phyloP scores from a whole-genome alignment of 495 filamentous ascomycete species.

The Rostrohypoxylon terebratum region DNA sequence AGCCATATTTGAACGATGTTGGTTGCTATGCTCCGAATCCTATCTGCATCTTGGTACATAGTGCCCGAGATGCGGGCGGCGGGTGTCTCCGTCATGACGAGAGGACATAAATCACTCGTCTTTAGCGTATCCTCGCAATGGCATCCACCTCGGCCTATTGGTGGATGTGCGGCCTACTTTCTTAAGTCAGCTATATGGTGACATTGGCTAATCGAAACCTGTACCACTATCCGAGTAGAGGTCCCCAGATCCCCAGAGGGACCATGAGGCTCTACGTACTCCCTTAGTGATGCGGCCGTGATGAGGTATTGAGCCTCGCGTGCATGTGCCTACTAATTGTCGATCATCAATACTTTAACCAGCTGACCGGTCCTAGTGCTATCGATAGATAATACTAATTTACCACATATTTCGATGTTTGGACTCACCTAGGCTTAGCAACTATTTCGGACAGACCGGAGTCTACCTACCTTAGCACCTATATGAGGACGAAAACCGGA shows the following conservation, averaged over 20 bases:
- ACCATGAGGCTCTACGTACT: neutral
- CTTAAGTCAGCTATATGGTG: neutral
- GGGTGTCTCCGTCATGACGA: neutral
- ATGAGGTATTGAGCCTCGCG: neutral
- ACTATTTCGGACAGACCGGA: neutral
- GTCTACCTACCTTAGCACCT: too few relatives aligned
- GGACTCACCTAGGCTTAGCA: neutral
- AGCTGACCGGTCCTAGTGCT: neutral
- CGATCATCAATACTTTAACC: neutral
- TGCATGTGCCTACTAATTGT: neutral
- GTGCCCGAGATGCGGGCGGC: neutral
- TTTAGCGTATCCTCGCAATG: neutral
- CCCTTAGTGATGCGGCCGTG: neutral
- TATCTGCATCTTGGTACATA: constrained; percentile 3
- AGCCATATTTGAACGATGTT: neutral
- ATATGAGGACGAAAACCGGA: neutral
- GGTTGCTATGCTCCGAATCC: neutral
- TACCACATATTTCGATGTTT: constrained; percentile 4
- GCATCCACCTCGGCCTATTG: neutral
- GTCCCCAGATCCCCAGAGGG: too few relatives aligned
- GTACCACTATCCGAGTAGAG: neutral
- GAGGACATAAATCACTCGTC: neutral
- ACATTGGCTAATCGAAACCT: neutral
- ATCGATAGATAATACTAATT: neutral
- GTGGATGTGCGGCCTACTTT: neutral